Base-by-base conservation (phyloP, 768 basidiomycete species). In the Floccularia luteovirens region DNA sequence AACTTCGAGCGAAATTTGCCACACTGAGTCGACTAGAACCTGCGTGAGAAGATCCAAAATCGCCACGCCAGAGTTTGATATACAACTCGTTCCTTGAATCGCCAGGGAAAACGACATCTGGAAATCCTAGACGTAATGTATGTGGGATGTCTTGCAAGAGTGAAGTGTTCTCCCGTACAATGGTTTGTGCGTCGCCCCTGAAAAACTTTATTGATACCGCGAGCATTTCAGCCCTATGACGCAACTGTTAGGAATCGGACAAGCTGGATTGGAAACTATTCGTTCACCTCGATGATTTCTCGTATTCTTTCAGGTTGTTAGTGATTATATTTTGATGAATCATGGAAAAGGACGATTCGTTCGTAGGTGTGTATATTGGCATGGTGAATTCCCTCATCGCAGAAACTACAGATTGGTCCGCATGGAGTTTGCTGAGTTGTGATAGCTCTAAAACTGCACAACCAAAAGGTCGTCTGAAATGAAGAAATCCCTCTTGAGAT, bases 241-340 rank as follows among this genome's bases (percentile, higher is more conserved):
- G 24, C 32, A 44, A 27, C 40, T 44, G 21, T 40, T 21, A 43
- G 27, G 31, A 36, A 42, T 28, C 24, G 21, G 39, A 28, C 14
- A 12, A 27, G 27, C 19, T n/a, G n/a, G n/a, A n/a, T n/a, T n/a
- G n/a, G n/a, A n/a, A n/a, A 11, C 13, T 20, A 35, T 33, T 11
- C 37, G 30, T 74, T 43, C 51, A 89, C 90, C 88, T 77, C 2
- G 82, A 49, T 0, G 83, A 85, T 54, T 89, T 90, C 50, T 88
- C 87, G 47, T 77, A 90, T 51, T 93, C 89, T 56, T 77, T 83
- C 20, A 59, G 61, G 43, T 87, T 84, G 43, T 74, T 75, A 21
- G 76, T 78, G 48, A 98, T 89, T 54, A 98, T 88, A 53, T 91
- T 90, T 60, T 97, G 91, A 61, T 98, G 94, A 27, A 98, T 72